phyloP scores from a whole-genome alignment of 2,329 filamentous ascomycete species.

The Calonectria pseudoturangicola region DNA sequence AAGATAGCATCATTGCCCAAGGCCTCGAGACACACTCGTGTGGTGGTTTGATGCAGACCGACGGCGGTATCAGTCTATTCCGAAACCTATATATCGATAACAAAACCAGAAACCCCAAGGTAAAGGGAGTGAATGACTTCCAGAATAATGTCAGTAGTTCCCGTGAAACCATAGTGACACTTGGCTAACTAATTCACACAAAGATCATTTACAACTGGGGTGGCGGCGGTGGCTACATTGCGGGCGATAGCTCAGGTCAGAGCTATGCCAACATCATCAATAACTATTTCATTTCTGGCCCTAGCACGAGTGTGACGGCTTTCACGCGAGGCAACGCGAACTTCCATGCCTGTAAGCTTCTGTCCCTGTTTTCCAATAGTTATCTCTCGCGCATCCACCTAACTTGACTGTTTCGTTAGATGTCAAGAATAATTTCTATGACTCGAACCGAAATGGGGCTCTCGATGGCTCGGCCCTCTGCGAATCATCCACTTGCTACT shows the following conservation, averaged over 20 bases:
- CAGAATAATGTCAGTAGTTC: conserved; percentile 60
- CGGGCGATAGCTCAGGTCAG: conserved; percentile 67
- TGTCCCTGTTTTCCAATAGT: not conserved
- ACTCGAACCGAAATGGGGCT: conserved; percentile 68
- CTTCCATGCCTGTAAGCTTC: conserved; percentile 67
- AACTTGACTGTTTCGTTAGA: conserved; percentile 51
- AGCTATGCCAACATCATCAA: conserved; percentile 72
- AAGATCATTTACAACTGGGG: conserved; percentile 75
- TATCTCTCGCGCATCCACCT: not conserved
- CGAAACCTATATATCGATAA: conserved; percentile 75
- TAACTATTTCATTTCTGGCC: conserved; percentile 75
- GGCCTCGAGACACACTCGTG: conserved; percentile 72
- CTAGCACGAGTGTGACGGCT: conserved; percentile 67
- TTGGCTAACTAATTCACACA: not conserved
- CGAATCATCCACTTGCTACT: conserved; percentile 65
- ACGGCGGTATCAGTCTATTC: conserved; percentile 70
- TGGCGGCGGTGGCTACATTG: conserved; percentile 72
- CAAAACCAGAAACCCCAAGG: conserved; percentile 74
- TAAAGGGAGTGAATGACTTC: conserved; percentile 74
- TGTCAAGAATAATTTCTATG: conserved; percentile 71
- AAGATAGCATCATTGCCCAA: conserved; percentile 72
- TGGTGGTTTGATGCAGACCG: conserved; percentile 70
- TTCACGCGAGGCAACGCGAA: conserved; percentile 74
- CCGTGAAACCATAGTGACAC: not conserved
- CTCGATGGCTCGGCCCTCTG: conserved; percentile 69